Percentiles rank a stretch among this genome's conserved stretches.
phyloP scores from a whole-genome alignment of 345 rosid species.

The Draba incana region DNA sequence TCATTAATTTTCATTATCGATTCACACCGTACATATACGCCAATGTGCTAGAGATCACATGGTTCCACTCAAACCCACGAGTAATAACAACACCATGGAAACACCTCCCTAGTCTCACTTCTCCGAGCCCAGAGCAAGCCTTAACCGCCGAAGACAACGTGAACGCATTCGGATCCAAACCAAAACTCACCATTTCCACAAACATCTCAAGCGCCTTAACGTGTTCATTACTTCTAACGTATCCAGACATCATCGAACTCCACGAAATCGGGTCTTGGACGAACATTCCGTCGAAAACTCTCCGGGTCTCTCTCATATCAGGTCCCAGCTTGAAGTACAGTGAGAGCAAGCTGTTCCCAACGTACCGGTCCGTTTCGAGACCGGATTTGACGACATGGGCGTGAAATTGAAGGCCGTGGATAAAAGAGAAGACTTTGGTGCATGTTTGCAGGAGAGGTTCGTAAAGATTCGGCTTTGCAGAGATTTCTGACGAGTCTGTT shows the following conservation, averaged over 20 bases:
- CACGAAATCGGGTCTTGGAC: slow-evolving; percentile 76
- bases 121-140: slow-evolving; percentile 71
- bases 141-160: slow-evolving; percentile 74
- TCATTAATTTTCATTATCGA: too few species aligned
- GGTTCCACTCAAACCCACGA: slow-evolving; percentile 62
- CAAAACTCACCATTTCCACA: slow-evolving; percentile 63
- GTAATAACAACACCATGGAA: slow-evolving; percentile 69
- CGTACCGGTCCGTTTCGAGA: slow-evolving; percentile 66
- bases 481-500: slow-evolving; percentile 32
- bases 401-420: slow-evolving; percentile 75
- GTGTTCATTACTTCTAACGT: slow-evolving; percentile 52
- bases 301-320: slow-evolving; percentile 60
- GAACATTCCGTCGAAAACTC: slow-evolving; percentile 64
- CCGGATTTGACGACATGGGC: slow-evolving; percentile 78
- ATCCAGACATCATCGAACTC: slow-evolving; percentile 87
- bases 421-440: slow-evolving; percentile 54
- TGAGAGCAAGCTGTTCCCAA: slow-evolving; percentile 84
- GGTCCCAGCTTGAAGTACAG: slow-evolving; percentile 70
- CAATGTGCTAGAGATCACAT: slow-evolving; percentile 64
- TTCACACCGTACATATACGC: slow-evolving; percentile 76
- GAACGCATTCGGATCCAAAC: slow-evolving; percentile 73
- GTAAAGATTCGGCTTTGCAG: slow-evolving; percentile 57
- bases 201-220: slow-evolving; percentile 61
- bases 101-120: slow-evolving; percentile 55
- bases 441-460: slow-evolving; percentile 80